Conservation (phyloP, 768 basidiomycete genomes). For the Leccinellum luteum region DNA sequence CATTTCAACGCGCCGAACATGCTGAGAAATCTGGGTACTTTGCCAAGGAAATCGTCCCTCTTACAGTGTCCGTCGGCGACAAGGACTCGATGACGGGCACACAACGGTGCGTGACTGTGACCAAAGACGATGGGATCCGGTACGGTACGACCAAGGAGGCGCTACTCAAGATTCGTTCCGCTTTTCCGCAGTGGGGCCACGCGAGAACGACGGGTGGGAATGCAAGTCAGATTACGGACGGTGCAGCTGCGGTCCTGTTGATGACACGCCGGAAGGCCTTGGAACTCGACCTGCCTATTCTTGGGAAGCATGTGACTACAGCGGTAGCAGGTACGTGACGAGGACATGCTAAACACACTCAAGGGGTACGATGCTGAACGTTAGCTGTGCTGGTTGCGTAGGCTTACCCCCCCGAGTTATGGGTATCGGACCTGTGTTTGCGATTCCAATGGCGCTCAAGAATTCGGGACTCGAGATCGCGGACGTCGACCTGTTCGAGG, state of each 20-base stretch:
- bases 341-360: background rate
- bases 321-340: conserved; percentile 53
- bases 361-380: background rate
- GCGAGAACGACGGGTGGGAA: conserved; percentile 79
- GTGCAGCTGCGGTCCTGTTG: conserved; percentile 75
- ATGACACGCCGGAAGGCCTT: conserved; percentile 83
- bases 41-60: conserved; percentile 69
- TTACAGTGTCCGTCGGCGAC: conserved; percentile 63
- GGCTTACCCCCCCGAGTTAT: conserved; percentile 80
- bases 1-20: conserved; percentile 75
- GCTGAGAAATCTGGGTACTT: conserved; percentile 71
- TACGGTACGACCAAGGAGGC: conserved; percentile 67
- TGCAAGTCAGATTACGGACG: conserved; percentile 83
- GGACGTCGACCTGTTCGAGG: conserved; percentile 83
- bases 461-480: conserved; percentile 59
- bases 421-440: conserved; percentile 83
- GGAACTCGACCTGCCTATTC: conserved; percentile 63
- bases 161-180: conserved; percentile 62
- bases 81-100: conserved; percentile 56
- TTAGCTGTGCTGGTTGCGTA: conserved; percentile 13
- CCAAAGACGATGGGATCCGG: conserved; percentile 76
- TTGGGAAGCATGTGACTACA: conserved; percentile 80
- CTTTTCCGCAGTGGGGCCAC: conserved; percentile 83
- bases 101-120: conserved; percentile 51
- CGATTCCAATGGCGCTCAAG: conserved; percentile 77